These are phyloP conservation scores for Creolimax fragrantissima DNA, from an alignment of 78 protist genomes.

Conservation along the genomic window DNA sequence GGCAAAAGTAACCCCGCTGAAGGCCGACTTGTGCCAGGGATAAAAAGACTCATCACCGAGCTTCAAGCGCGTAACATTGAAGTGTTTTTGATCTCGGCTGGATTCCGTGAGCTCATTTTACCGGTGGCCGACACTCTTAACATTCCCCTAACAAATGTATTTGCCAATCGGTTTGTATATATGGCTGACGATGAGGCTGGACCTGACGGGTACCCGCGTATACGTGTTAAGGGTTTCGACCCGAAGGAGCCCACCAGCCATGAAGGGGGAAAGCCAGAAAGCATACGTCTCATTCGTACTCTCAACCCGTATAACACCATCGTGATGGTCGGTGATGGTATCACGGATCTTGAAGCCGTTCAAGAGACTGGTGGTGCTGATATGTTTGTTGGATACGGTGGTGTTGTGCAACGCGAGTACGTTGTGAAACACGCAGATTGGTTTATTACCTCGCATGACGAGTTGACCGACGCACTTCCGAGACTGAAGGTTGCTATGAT, in stretches of 20 bases:
- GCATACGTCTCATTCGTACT: not conserved
- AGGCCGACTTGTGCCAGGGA: constrained; percentile 13
- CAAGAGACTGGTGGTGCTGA: constrained; percentile 9
- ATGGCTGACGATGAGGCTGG: not conserved
- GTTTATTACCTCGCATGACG: constrained; percentile 8
- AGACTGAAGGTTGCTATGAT: constrained; percentile 12
- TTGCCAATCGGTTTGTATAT: constrained; percentile 36
- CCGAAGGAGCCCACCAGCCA: constrained; percentile 29
- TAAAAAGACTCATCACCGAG: not conserved
- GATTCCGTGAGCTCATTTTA: constrained; percentile 38
- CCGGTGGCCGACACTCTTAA: constrained; percentile 34
- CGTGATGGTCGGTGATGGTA: constrained; percentile 51
- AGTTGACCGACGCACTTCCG: not conserved
- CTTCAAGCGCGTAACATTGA: not conserved
- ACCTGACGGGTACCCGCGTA: not conserved
- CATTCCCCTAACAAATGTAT: constrained; percentile 11
- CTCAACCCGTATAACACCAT: not conserved
- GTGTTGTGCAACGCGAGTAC: not conserved
- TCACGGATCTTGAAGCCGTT: constrained; percentile 47
- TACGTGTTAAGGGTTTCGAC: constrained; percentile 4
- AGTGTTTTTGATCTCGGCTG: constrained; percentile 43
- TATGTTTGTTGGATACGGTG: constrained; percentile 48
- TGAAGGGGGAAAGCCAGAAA: constrained; percentile 43
- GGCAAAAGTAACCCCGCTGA: not conserved
- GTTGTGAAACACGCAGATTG: not conserved